Evolutionary conservation across 306 rosid genomes (phyloP).

Genomic region (Inga leiocalycina): DNA sequence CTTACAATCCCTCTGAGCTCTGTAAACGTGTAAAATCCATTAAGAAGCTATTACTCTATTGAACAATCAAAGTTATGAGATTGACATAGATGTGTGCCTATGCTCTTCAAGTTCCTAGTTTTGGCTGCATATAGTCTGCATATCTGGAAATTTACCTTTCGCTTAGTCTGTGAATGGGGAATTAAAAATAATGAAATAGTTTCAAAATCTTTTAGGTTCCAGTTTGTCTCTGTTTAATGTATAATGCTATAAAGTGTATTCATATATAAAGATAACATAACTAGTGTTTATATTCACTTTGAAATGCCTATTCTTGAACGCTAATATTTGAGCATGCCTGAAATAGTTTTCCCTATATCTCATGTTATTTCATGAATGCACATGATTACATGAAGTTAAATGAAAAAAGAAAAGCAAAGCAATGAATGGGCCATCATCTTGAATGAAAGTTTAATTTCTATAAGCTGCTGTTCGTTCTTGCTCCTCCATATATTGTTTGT

Average conservation of each 20-base stretch:
- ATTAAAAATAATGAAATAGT: not conserved
- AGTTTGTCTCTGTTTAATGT: constrained; percentile 2
- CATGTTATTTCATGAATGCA: no score
- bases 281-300: not conserved
- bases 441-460: no score
- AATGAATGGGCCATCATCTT: no score
- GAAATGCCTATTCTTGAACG: no score
- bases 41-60: not conserved
- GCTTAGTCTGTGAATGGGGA: not conserved
- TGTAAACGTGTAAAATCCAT: not conserved
- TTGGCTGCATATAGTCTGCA: not conserved
- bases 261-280: not conserved
- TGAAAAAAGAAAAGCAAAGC: no score
- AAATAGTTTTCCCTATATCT: no score
- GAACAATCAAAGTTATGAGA: not conserved
- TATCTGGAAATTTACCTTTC: not conserved
- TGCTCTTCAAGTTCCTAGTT: not conserved
- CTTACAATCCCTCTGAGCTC: not conserved
- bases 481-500: no score
- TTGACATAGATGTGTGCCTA: not conserved
- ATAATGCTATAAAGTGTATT: not conserved
- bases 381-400: no score
- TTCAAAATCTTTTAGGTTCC: not conserved
- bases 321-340: no score
- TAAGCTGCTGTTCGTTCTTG: no score